Evolutionary conservation across 2,329 filamentous ascomycete species (phyloP).

Genomic region (Herpotrichia juniperi): DNA sequence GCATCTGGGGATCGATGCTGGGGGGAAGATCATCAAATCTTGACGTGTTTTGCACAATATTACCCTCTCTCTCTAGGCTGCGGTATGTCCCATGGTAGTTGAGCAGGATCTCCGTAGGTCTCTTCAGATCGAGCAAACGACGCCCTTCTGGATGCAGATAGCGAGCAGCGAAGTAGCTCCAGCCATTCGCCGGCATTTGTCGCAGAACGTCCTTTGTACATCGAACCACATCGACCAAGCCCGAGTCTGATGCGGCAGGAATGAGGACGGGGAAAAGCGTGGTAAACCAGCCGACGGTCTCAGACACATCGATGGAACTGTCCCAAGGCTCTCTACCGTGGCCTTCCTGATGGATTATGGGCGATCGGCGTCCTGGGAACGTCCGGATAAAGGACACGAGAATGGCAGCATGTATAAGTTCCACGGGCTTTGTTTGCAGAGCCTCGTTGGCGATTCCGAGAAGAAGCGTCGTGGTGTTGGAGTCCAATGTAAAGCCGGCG

Average conservation of each 20-base stretch:
- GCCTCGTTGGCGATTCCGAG: background rate
- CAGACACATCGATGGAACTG: slow-evolving; percentile 12
- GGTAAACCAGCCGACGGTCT: slow-evolving; percentile 18
- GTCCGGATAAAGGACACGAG: background rate
- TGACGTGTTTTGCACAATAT: too few species aligned
- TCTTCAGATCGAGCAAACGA: too few species aligned
- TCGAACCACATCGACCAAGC: background rate
- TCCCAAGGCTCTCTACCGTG: slow-evolving; percentile 16
- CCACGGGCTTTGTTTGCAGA: background rate
- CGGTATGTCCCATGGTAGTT: too few species aligned
- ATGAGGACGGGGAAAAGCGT: slow-evolving; percentile 4
- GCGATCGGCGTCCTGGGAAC: background rate
- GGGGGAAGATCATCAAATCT: too few species aligned
- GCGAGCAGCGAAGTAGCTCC: background rate
- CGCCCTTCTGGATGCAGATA: background rate
- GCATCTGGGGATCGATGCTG: too few species aligned
- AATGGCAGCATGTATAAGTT: background rate
- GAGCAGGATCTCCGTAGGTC: too few species aligned
- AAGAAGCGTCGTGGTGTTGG: background rate
- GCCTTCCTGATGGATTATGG: slow-evolving; percentile 9
- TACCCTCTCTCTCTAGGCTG: too few species aligned
- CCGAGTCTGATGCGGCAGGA: background rate
- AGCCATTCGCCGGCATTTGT: background rate
- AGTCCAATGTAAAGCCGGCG: background rate
- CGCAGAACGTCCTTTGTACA: background rate